phyloP scores from a whole-genome alignment of 2,329 filamentous ascomycete species.

The Sclerotinia glacialis region DNA sequence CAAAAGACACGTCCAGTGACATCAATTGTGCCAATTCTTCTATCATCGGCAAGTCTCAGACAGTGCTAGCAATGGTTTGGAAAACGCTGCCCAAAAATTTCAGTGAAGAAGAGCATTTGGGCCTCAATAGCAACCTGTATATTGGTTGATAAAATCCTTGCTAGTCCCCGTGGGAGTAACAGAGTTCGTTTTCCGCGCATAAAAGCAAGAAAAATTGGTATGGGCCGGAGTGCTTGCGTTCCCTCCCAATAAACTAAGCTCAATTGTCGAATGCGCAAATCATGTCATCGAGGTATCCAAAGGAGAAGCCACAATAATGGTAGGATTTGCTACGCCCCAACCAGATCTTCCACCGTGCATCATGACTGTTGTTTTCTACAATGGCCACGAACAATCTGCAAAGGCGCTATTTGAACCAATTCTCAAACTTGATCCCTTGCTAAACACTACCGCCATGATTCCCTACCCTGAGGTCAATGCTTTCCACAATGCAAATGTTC shows the following conservation, averaged over 20 bases:
- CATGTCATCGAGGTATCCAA: slow-evolving; percentile 17
- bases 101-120: too few species aligned
- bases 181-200: neutral
- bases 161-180: neutral
- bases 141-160: too few species aligned
- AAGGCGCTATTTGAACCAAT: slow-evolving; percentile 36
- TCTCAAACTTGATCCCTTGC: slow-evolving; percentile 34
- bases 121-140: too few species aligned
- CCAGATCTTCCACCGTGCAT: neutral
- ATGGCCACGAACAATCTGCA: slow-evolving; percentile 38
- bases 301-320: slow-evolving; percentile 9
- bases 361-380: slow-evolving; percentile 35
- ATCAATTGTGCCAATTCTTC: too few species aligned
- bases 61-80: too few species aligned
- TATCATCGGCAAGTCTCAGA: too few species aligned
- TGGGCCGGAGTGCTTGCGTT: slow-evolving; percentile 30
- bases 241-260: slow-evolving; percentile 18
- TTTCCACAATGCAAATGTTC: slow-evolving; percentile 35
- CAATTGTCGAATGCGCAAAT: slow-evolving; percentile 26
- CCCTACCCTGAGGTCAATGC: slow-evolving; percentile 41
- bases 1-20: too few species aligned
- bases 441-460: slow-evolving; percentile 33
- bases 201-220: slow-evolving; percentile 35
- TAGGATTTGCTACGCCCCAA: neutral
- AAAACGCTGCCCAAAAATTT: too few species aligned